A percentile compares a stretch with the other conserved stretches of the same genome.
These are phyloP conservation scores for Nannizziopsis arthrosporioides DNA, from an alignment of 2,329 filamentous ascomycete species.

Conservation along the genomic window DNA sequence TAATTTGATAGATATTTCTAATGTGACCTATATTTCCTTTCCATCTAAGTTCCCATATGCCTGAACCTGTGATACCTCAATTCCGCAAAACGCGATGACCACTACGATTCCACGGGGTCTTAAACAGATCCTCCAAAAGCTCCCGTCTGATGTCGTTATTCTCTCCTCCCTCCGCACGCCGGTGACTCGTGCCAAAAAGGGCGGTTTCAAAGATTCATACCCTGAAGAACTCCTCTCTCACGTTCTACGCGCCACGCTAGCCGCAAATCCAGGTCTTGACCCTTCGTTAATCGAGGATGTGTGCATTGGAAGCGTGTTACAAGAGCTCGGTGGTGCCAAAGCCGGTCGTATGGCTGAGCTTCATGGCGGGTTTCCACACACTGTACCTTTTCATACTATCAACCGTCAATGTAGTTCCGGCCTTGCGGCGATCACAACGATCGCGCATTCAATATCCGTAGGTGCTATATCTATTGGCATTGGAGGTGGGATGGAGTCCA, in stretches of 20 bases:
- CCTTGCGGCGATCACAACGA: conserved; percentile 61
- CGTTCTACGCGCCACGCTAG: conserved; percentile 55
- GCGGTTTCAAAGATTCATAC: conserved; percentile 73
- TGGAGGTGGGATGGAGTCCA: conserved; percentile 88
- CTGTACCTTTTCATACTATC: conserved; percentile 69
- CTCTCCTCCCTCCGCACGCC: conserved; percentile 84
- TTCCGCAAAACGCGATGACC: conserved; percentile 30
- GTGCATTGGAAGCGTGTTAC: conserved; percentile 76
- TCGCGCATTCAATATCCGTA: conserved; percentile 63
- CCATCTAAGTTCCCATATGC: background rate
- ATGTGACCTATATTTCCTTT: background rate
- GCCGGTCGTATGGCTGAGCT: conserved; percentile 83
- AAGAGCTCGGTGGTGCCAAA: conserved; percentile 81
- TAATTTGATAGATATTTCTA: too few species aligned
- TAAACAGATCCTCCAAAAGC: conserved; percentile 63
- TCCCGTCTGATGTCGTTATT: conserved; percentile 72
- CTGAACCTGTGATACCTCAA: background rate
- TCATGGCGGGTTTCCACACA: conserved; percentile 63
- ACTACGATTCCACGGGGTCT: conserved; percentile 51
- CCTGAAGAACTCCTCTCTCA: conserved; percentile 71
- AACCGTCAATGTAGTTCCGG: conserved; percentile 78
- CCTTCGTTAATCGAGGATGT: conserved; percentile 64
- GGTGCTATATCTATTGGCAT: conserved; percentile 64
- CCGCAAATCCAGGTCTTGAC: conserved; percentile 60
- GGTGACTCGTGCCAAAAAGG: conserved; percentile 71